Base-by-base conservation (phyloP, 2,329 filamentous ascomycete species). In the Zasmidium angulare region DNA sequence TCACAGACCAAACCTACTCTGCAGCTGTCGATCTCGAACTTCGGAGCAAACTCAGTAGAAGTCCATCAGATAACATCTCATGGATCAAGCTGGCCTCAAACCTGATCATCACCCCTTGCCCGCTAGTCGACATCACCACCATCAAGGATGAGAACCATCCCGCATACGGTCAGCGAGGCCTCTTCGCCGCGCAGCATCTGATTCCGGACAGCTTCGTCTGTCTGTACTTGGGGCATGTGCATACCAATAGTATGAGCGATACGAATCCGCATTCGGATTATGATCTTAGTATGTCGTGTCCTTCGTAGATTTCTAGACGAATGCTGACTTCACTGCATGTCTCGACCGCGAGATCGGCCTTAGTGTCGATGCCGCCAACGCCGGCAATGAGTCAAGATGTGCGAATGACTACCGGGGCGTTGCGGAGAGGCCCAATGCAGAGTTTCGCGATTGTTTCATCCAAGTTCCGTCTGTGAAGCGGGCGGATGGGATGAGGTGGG, bases 391-490 rank as follows among this genome's bases (percentile, higher is more conserved):
- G 64, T 77, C 78, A 3, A 73, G 81, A 47, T 83, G 81, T 63
- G 77, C 81, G 60, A 84, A 84, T 62, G 81, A 84, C 67, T 84
- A 83, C 67, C 76, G 81, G 56, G 79, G 81, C 19, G 73, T 83
- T 9, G 70, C 73, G 1, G 72, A 73, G 36, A 56, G 70, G 26
- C 72, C 74, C n/a, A 76, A 76, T 62, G 71, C 72, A 1, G 74
- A 76, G 61, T 76, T 75, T 53, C 58, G 71, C 43, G 74, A 76
- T 57, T 70, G 68, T 58, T 74, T 71, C 65, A 63, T 76, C 3
- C 65, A 74, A 68, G 77, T 65, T 67, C 77, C 59, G 46, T 75
- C 46, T 67, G 68, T 10, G 62, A 73, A 60, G 73, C 72, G 68
- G 73, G 59, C 62, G 66, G 75, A 73, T 1, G 70, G 72, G 10